Conservation (phyloP, 331 rosid genomes). For the Rhamnella rubrinervis region DNA sequence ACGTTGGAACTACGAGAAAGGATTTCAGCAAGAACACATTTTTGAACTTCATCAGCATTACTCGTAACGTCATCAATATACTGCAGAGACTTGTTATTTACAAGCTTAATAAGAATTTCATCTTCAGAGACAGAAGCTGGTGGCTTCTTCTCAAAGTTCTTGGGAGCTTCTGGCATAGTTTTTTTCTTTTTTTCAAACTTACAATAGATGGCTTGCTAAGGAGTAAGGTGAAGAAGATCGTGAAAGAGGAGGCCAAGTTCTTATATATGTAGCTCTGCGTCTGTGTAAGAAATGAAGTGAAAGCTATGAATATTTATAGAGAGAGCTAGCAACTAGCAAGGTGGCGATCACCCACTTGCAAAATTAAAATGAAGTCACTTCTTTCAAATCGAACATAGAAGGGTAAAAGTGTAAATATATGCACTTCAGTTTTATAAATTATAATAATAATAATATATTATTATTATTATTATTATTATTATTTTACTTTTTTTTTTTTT, state of each 20-base stretch:
- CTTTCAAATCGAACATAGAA: too few species aligned
- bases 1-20: conserved; percentile 36
- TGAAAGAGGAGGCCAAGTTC: neutral
- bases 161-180: conserved; percentile 40
- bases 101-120: neutral
- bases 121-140: neutral
- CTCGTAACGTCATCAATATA: conserved; percentile 44
- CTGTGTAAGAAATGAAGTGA: conserved; percentile 4
- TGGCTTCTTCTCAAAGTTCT: neutral
- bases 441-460: too few species aligned
- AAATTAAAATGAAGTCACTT: neutral
- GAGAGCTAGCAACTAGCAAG: neutral
- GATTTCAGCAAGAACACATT: conserved; percentile 37
- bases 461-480: too few species aligned
- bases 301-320: conserved; percentile 21
- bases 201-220: too few species aligned
- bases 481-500: neutral
- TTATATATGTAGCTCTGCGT: neutral
- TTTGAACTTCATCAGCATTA: conserved; percentile 38
- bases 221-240: neutral
- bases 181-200: neutral
- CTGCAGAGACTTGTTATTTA: conserved; percentile 16
- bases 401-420: too few species aligned
- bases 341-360: conserved; percentile 12
- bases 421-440: too few species aligned